Base-by-base conservation (phyloP, 768 basidiomycete genomes). In the Tephrocybe sp. region DNA sequence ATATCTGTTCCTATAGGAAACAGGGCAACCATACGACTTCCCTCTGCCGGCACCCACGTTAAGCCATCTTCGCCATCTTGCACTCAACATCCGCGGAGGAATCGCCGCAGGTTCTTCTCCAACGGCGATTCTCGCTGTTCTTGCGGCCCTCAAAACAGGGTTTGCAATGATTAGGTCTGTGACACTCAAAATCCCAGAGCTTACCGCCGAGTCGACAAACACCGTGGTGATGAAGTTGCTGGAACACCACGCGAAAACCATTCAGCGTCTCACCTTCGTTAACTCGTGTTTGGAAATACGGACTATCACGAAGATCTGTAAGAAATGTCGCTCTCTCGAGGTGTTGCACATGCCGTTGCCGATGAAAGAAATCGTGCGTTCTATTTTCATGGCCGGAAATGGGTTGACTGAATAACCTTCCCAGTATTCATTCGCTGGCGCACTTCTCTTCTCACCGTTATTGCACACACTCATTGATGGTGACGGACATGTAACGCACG, bases 291-390 rank as follows among this genome's bases (percentile, higher is more conserved):
- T 84, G 1, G 67, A 65, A 30, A 56, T 62, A 6, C 72, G 75
- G 8, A 69, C 71, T 14, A 59, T 83, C 9, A 48, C 59, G 12
- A 58, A 62, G 17, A 72, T 85, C 11, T 76, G 74, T 57, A 62
- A 65, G 16, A 49, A 58, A 16, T 83, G 82, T 58, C 51, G 61
- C 3, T 57, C 69, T 14, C 70, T 86, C 17, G 77, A 82, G 59
- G 65, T 75, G 45, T 62, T 86, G 4, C 75, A 75, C 35, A 53
- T 85, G 10, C 65, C 73, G 20, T 59, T 84, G n/a, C 79, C 82
- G 3, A 62, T 72, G 44, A 78, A 74, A 56, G 78, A 83, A 4
- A 55, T 78, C 23, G 80, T 81, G 42, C 36, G 74, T 62, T 13
- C 7, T 26, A 26, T 17, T 17, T 9, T 23, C n/a, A n/a, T n/a